These are phyloP conservation scores for Nicotiana sylvestris DNA, from an alignment of 257 asterid genomes.

Conservation along the genomic window DNA sequence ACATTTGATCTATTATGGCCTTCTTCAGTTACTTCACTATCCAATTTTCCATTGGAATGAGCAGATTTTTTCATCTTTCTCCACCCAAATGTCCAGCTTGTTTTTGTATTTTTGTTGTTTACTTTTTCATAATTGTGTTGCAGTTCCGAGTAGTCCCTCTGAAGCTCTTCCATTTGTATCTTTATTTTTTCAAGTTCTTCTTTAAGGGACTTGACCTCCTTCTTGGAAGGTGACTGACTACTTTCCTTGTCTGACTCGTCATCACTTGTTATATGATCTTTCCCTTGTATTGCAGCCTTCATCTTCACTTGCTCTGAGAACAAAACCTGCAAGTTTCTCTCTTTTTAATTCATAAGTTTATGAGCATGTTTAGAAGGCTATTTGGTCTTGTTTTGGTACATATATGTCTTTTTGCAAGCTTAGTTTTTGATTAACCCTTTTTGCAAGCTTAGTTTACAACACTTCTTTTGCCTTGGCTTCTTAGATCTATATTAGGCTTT, in stretches of 20 bases:
- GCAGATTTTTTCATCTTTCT: conserved; percentile 48
- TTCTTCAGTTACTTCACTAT: conserved; percentile 40
- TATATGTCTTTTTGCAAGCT: background rate
- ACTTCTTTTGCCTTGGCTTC: no score
- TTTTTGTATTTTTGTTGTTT: conserved; percentile 29
- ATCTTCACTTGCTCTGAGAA: conserved; percentile 74
- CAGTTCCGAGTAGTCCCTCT: conserved; percentile 52
- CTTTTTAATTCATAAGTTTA: conserved; percentile 10
- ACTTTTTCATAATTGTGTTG: conserved; percentile 50
- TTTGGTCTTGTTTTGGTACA: background rate
- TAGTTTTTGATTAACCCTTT: background rate
- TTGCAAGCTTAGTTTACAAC: no score
- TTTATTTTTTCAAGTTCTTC: conserved; percentile 58
- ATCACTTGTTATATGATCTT: conserved; percentile 29
- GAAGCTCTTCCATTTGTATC: conserved; percentile 51
- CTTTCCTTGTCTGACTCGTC: conserved; percentile 45
- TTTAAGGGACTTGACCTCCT: conserved; percentile 58
- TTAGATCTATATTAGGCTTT: no score
- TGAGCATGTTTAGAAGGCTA: background rate
- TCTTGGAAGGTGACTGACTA: conserved; percentile 40
- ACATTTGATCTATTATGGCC: conserved; percentile 24
- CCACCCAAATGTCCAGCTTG: conserved; percentile 65
- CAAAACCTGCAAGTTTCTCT: conserved; percentile 49
- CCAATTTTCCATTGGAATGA: conserved; percentile 35
- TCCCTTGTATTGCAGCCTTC: conserved; percentile 52